These are phyloP conservation scores for Candida sanyaensis DNA, from an alignment of 1,139 yeast genomes.

Conservation along the genomic window DNA sequence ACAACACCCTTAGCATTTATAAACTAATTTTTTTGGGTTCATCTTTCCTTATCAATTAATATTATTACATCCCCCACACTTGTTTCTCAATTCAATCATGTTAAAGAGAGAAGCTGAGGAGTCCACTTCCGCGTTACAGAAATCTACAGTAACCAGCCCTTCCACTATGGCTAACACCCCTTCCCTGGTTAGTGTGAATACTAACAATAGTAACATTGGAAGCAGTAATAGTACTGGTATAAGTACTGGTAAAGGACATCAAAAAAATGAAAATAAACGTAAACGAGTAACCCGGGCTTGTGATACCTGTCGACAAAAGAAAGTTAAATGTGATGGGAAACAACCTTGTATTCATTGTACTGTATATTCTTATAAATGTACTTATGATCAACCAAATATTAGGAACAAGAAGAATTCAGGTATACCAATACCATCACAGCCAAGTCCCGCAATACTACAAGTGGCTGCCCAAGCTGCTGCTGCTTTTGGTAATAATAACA, in stretches of 20 bases:
- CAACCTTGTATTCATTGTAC: constrained; percentile 90
- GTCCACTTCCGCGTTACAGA: neutral
- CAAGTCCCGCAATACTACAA: constrained; percentile 16
- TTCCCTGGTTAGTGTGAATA: neutral
- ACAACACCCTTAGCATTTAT: no score
- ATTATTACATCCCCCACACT: neutral
- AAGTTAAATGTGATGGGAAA: constrained; percentile 86
- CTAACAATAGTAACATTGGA: no score
- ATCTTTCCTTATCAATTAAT: no score
- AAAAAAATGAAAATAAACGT: constrained; percentile 47
- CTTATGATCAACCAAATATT: constrained; percentile 73
- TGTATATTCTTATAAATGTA: constrained; percentile 76
- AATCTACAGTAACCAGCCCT: neutral
- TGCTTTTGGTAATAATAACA: constrained; percentile 10
- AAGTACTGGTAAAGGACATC: no score
- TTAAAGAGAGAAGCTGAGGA: neutral
- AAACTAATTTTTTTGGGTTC: no score
- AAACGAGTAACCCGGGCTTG: constrained; percentile 85
- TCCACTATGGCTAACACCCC: neutral
- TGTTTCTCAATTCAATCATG: neutral
- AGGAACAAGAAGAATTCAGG: constrained; percentile 48
- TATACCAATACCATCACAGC: constrained; percentile 31
- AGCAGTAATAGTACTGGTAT: no score
- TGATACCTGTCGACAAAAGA: constrained; percentile 74
- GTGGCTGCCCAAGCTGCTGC: constrained; percentile 17